Percentiles rank a stretch among this genome's conserved stretches.
Evolutionary conservation across 2,329 filamentous ascomycete genomes (phyloP).

Genomic region (Colletotrichum paranaense): DNA sequence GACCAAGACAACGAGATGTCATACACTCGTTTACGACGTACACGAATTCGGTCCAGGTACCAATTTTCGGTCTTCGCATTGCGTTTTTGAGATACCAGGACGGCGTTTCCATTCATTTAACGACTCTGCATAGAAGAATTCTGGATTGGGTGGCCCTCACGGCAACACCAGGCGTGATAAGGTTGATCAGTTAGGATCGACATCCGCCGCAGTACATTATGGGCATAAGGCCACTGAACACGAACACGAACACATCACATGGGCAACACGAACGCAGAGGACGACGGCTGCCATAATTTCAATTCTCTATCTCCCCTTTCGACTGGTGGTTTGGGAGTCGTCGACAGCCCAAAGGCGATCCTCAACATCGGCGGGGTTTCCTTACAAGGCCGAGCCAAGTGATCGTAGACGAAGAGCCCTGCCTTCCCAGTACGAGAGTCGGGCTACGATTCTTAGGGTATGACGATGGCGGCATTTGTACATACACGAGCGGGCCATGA

Average conservation of each 20-base stretch:
- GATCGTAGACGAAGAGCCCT: background rate
- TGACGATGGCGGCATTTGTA: conserved; percentile 26
- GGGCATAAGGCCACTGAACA: conserved; percentile 1
- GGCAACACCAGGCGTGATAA: background rate
- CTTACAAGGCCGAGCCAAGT: background rate
- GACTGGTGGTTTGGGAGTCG: background rate
- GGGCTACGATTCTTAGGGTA: background rate
- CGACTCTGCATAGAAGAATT: conserved; percentile 8
- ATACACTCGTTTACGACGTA: conserved; percentile 36
- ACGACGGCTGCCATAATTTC: conserved; percentile 11
- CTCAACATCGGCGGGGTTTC: background rate
- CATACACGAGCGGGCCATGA: conserved; percentile 18
- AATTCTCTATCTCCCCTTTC: conserved; percentile 3
- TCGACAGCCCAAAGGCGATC: background rate
- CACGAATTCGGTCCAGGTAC: conserved; percentile 34
- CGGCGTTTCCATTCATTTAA: conserved; percentile 37
- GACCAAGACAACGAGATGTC: conserved; percentile 11
- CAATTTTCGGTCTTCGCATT: conserved; percentile 34
- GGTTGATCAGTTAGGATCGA: background rate
- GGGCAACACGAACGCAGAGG: conserved; percentile 8
- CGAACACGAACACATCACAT: conserved; percentile 20
- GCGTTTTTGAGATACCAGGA: conserved; percentile 39
- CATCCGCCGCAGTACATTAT: conserved; percentile 11
- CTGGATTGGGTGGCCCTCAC: conserved; percentile 11
- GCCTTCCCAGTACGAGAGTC: background rate